phyloP scores from a whole-genome alignment of 768 basidiomycete genomes.

The Vararia minispora region DNA sequence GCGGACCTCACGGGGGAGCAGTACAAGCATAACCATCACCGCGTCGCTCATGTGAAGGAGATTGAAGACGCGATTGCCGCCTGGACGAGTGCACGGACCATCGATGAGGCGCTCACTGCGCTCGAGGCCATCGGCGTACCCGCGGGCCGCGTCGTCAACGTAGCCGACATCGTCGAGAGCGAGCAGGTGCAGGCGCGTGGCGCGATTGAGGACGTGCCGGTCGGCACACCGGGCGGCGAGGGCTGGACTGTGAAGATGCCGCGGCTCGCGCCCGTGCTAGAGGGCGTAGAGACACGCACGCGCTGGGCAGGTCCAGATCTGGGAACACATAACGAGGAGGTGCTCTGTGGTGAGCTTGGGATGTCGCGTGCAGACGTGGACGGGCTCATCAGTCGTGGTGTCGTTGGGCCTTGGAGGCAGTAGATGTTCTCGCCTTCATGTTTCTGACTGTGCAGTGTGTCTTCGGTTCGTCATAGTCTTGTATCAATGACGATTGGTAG shows the following conservation, averaged over 20 bases:
- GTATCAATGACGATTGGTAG: conserved; percentile 95
- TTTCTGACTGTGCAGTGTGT: no score
- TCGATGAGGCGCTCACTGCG: conserved; percentile 39
- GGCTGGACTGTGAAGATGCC: conserved; percentile 63
- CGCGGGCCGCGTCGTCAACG: conserved; percentile 50
- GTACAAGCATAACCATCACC: conserved; percentile 33
- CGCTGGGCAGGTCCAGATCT: conserved; percentile 62
- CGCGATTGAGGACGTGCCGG: conserved; percentile 47
- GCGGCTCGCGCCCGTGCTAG: conserved; percentile 49
- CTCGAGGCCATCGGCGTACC: conserved; percentile 48
- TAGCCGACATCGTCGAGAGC: conserved; percentile 49
- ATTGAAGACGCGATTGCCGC: conserved; percentile 53
- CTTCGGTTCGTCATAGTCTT: no score
- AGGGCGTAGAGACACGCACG: conserved; percentile 45
- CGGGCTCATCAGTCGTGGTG: conserved; percentile 14
- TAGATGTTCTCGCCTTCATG: no score
- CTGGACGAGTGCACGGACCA: conserved; percentile 42
- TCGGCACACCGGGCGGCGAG: conserved; percentile 24
- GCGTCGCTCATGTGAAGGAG: conserved; percentile 30
- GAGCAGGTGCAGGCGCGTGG: conserved; percentile 47
- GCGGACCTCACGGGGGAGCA: conserved; percentile 45
- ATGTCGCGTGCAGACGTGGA: conserved; percentile 17
- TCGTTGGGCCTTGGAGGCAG: no score
- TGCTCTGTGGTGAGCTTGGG: conserved; percentile 20
- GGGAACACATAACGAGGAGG: conserved; percentile 32